These are phyloP conservation scores for Favolaschia claudopus DNA, from an alignment of 768 basidiomycete genomes.

Conservation along the genomic window DNA sequence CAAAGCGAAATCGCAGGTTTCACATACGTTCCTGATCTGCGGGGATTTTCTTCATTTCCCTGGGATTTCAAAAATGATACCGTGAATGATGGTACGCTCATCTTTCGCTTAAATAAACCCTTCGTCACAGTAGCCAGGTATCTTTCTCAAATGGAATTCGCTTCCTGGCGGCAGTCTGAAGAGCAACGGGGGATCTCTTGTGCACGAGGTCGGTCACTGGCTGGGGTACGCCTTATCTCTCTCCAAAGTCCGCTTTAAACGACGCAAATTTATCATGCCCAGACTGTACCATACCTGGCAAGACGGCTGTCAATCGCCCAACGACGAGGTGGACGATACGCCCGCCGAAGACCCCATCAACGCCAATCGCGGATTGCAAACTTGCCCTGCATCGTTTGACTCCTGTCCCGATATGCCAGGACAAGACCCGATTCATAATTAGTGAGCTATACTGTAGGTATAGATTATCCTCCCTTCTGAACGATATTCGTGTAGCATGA, in stretches of 20 bases:
- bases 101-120: neutral
- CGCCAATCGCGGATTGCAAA: neutral
- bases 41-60: constrained; percentile 3
- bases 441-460: neutral
- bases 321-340: constrained; percentile 4
- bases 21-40: neutral
- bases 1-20: neutral
- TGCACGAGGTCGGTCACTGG: constrained; percentile 10
- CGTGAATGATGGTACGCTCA: neutral
- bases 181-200: constrained; percentile 5
- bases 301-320: neutral
- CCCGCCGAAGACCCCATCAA: constrained; percentile 1
- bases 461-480: neutral
- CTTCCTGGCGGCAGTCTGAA: neutral
- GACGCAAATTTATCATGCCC: neutral
- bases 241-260: no score
- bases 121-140: neutral
- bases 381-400: constrained; percentile 1
- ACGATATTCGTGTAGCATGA: constrained; percentile 1
- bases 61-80: neutral
- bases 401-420: neutral
- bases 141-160: constrained; percentile 4
- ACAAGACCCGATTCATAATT: neutral
- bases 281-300: constrained; percentile 4
- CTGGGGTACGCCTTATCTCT: neutral